Evolutionary conservation across 805 yeast species (phyloP).

Genomic region (Wickerhamomyces queroliae): DNA sequence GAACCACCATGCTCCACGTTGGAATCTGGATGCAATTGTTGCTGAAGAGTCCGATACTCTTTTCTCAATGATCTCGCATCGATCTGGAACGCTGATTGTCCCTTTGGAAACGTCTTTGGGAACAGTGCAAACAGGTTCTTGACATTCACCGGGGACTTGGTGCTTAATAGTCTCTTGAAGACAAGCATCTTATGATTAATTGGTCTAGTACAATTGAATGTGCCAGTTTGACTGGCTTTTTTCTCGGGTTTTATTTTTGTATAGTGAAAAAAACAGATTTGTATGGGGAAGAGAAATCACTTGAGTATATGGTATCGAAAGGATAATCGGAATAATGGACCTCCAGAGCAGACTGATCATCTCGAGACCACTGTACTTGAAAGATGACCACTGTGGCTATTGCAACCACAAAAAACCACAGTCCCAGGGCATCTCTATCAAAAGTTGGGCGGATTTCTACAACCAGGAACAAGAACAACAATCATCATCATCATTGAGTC

Average conservation of each 20-base stretch:
- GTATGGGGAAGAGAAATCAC: too few relatives aligned
- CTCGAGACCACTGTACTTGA: constrained; percentile 38
- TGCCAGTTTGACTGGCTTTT: not conserved
- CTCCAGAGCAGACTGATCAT: constrained; percentile 28
- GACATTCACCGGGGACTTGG: constrained; percentile 1
- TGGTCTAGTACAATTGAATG: not conserved
- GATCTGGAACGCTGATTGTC: constrained; percentile 63
- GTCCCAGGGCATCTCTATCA: constrained; percentile 30
- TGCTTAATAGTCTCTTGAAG: constrained; percentile 7
- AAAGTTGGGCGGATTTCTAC: constrained; percentile 26
- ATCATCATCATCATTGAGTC: too few relatives aligned
- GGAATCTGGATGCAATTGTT: constrained; percentile 78
- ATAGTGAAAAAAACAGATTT: too few relatives aligned
- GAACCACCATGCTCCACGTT: constrained; percentile 13
- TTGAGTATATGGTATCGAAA: not conserved
- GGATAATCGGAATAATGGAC: constrained; percentile 8
- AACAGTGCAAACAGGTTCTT: constrained; percentile 54
- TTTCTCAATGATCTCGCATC: constrained; percentile 53
- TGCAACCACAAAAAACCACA: constrained; percentile 38
- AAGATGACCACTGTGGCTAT: constrained; percentile 60
- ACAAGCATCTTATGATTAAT: not conserved
- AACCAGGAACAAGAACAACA: constrained; percentile 3
- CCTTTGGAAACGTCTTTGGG: constrained; percentile 67
- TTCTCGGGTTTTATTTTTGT: too few relatives aligned
- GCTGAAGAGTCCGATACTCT: constrained; percentile 73